phyloP scores from a whole-genome alignment of 179 eudicot species.

The Gypsophila paniculata region DNA sequence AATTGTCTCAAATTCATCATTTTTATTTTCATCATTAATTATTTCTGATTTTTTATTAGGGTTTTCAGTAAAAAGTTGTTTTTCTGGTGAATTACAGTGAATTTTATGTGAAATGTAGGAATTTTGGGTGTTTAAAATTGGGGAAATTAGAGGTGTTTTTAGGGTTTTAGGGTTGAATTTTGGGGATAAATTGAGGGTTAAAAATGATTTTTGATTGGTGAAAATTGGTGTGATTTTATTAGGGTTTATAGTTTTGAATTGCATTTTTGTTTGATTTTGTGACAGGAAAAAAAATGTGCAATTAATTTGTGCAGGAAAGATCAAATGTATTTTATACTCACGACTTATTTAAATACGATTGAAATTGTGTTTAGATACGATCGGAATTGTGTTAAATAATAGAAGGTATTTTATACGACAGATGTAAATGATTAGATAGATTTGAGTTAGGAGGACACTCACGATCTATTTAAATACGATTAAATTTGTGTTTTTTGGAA shows the following conservation, averaged over 20 bases:
- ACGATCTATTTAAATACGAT: too few species aligned
- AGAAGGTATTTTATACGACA: too few species aligned
- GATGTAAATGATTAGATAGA: too few species aligned
- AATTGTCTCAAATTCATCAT: constrained; percentile 4
- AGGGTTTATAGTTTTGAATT: constrained; percentile 22
- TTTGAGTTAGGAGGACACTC: too few species aligned
- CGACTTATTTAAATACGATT: too few species aligned
- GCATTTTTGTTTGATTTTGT: constrained; percentile 18
- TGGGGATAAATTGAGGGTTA: neutral
- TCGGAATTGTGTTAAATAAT: too few species aligned
- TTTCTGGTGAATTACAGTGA: constrained; percentile 19
- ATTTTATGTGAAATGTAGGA: too few species aligned
- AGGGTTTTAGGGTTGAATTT: constrained; percentile 4
- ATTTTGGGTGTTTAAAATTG: too few species aligned
- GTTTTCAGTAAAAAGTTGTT: constrained; percentile 24
- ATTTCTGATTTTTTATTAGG: constrained; percentile 15
- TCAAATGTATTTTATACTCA: too few species aligned
- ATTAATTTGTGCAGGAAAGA: neutral
- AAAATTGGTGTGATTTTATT: constrained; percentile 11
- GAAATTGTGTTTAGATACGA: too few species aligned
- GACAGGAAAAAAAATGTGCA: neutral
- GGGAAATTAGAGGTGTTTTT: constrained; percentile 4
- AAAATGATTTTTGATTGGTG: neutral
- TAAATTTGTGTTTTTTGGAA: too few species aligned
- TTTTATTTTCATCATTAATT: neutral